Conservation (phyloP, 1,284 basidiomycete species). For the Cronartium quercuum region DNA sequence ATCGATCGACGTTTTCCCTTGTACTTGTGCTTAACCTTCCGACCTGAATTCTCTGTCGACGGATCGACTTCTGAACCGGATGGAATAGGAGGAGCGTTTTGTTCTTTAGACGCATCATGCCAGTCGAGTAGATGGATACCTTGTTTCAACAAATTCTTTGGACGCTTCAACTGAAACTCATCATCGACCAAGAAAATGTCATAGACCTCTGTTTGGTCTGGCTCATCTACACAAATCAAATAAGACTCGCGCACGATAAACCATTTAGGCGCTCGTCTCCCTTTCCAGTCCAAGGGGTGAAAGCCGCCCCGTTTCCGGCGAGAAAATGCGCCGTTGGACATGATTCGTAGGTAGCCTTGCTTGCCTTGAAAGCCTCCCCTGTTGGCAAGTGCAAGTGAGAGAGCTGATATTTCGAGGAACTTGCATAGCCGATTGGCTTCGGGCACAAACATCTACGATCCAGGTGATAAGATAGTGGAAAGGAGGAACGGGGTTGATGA, state of each 20-base stretch:
- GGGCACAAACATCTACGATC: slow-evolving; percentile 85
- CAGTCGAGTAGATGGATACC: slow-evolving; percentile 45
- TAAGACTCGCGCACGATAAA: slow-evolving; percentile 91
- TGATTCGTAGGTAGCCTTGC: slow-evolving; percentile 68
- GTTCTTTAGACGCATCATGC: slow-evolving; percentile 39
- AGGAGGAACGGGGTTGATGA: neutral
- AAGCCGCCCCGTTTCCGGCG: slow-evolving; percentile 49
- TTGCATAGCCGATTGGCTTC: slow-evolving; percentile 82
- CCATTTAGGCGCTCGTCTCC: slow-evolving; percentile 73
- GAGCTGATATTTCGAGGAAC: slow-evolving; percentile 90
- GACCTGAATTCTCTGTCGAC: slow-evolving; percentile 2
- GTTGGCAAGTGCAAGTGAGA: slow-evolving; percentile 75
- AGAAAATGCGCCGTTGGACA: slow-evolving; percentile 51
- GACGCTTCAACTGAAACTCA: slow-evolving; percentile 73
- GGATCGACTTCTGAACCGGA: slow-evolving; percentile 6
- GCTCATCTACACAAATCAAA: slow-evolving; percentile 77
- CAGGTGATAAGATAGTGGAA: neutral
- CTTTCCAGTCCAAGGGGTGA: slow-evolving; percentile 58
- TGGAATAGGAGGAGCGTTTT: slow-evolving; percentile 13
- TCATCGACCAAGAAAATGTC: slow-evolving; percentile 91
- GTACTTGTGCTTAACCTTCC: slow-evolving; percentile 4
- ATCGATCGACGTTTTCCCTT: neutral
- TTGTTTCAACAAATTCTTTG: slow-evolving; percentile 50
- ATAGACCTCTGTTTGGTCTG: slow-evolving; percentile 73
- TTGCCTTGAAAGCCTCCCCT: slow-evolving; percentile 74